Conservation (phyloP, 805 yeast species). For the Helenozyma rhizophorensis region DNA sequence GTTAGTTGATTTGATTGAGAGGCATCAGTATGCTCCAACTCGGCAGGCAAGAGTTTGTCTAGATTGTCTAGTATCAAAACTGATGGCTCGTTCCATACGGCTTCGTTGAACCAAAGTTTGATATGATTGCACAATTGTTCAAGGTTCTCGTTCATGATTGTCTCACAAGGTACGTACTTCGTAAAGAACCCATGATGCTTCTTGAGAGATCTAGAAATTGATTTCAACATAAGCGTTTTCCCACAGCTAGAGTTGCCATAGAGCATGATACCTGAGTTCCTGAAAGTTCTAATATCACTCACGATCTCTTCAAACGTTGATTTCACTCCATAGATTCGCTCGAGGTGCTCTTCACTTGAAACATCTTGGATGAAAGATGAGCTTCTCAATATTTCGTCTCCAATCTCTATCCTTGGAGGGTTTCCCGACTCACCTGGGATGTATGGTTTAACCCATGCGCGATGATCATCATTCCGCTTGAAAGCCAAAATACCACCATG, state of each 20-base stretch:
- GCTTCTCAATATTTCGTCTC: conserved; percentile 44
- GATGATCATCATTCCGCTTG: conserved; percentile 39
- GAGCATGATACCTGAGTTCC: conserved; percentile 54
- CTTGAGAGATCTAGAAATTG: conserved; percentile 35
- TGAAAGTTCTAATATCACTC: conserved; percentile 37
- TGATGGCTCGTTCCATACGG: conserved; percentile 76
- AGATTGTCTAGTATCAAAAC: conserved; percentile 73
- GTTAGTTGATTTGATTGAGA: conserved; percentile 59
- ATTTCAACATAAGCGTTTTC: conserved; percentile 53
- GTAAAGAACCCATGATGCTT: conserved; percentile 41
- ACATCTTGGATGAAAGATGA: conserved; percentile 33
- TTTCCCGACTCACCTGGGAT: conserved; percentile 24
- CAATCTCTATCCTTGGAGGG: conserved; percentile 42
- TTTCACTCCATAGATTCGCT: conserved; percentile 55
- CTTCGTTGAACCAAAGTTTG: conserved; percentile 43
- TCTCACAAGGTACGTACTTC: conserved; percentile 50
- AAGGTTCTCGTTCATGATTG: conserved; percentile 51
- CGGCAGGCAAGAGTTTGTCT: conserved; percentile 68
- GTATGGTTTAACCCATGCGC: conserved; percentile 39
- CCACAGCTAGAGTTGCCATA: conserved; percentile 83
- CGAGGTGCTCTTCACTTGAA: conserved; percentile 8
- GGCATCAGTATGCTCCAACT: conserved; percentile 55
- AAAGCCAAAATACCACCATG: conserved; percentile 58
- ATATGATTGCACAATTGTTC: conserved; percentile 42
- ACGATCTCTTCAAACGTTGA: conserved; percentile 34